A percentile compares a stretch with the other conserved stretches of the same genome.
Evolutionary conservation across 805 yeast species (phyloP).

Genomic region (Metschnikowia santaceciliae): DNA sequence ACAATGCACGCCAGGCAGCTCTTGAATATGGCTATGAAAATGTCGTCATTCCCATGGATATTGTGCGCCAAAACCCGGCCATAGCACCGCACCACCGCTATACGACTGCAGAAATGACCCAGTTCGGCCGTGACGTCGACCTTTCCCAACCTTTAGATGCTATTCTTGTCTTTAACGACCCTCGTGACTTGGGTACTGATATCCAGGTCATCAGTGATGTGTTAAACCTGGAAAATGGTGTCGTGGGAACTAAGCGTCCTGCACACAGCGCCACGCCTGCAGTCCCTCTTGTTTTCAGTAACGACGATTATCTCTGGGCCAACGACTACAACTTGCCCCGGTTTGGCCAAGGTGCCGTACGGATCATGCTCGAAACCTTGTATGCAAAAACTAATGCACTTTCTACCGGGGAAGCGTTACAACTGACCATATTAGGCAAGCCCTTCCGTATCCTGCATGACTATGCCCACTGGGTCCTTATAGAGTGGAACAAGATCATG

Average conservation of each 20-base stretch:
- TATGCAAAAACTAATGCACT: constrained; percentile 54
- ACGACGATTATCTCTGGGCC: constrained; percentile 85
- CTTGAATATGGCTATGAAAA: constrained; percentile 70
- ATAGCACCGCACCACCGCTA: constrained; percentile 69
- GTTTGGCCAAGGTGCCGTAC: constrained; percentile 88
- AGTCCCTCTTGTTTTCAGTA: constrained; percentile 74
- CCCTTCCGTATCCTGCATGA: constrained; percentile 78
- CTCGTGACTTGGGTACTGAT: constrained; percentile 85
- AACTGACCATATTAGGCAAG: constrained; percentile 68
- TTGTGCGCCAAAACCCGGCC: constrained; percentile 52
- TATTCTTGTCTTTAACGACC: constrained; percentile 80
- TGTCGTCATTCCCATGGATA: constrained; percentile 70
- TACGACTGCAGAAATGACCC: constrained; percentile 40
- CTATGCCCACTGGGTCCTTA: constrained; percentile 71
- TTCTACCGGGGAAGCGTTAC: constrained; percentile 28
- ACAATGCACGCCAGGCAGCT: constrained; percentile 70
- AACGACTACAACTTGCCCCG: constrained; percentile 74
- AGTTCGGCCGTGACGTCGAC: constrained; percentile 34
- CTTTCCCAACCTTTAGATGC: constrained; percentile 57
- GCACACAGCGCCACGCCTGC: constrained; percentile 37
- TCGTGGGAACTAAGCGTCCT: constrained; percentile 55
- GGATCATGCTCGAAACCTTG: constrained; percentile 57
- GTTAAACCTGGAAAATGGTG: constrained; percentile 59
- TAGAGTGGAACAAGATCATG: constrained; percentile 47
- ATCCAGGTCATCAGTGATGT: constrained; percentile 72